phyloP scores from a whole-genome alignment of 1,284 basidiomycete species.

The Ustilago hordei region DNA sequence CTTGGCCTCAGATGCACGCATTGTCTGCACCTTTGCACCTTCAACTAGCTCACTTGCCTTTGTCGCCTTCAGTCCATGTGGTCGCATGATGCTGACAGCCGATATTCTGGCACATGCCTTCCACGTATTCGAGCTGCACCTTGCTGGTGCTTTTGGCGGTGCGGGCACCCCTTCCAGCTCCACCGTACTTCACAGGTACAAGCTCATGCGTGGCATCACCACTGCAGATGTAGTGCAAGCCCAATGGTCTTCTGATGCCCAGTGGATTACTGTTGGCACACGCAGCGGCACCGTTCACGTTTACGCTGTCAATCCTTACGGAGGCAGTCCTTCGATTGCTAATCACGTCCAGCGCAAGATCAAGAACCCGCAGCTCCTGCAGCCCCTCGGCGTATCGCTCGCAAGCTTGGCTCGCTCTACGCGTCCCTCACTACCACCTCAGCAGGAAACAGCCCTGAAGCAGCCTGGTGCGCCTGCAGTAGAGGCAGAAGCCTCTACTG shows the following conservation, averaged over 20 bases:
- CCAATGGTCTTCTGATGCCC: constrained; percentile 39
- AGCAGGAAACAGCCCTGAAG: constrained; percentile 9
- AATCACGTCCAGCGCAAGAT: constrained; percentile 44
- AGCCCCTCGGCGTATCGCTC: constrained; percentile 33
- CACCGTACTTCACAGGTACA: constrained; percentile 37
- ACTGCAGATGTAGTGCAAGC: constrained; percentile 42
- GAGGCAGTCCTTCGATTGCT: constrained; percentile 31
- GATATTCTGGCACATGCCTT: constrained; percentile 45
- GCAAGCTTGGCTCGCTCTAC: constrained; percentile 33
- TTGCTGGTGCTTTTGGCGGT: constrained; percentile 27
- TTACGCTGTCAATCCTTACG: constrained; percentile 48
- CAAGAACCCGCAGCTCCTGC: constrained; percentile 23
- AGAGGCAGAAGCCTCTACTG: not conserved
- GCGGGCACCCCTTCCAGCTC: not conserved
- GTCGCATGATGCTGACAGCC: constrained; percentile 37
- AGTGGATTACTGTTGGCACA: constrained; percentile 47
- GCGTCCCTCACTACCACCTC: constrained; percentile 14
- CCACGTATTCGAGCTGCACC: constrained; percentile 42
- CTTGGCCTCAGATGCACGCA: constrained; percentile 21
- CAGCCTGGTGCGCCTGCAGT: not conserved
- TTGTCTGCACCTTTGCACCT: constrained; percentile 37
- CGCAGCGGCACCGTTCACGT: constrained; percentile 47
- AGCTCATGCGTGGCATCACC: constrained; percentile 49
- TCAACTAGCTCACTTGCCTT: constrained; percentile 22
- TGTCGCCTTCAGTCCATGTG: constrained; percentile 38